These are phyloP conservation scores for Jimgerdemannia lactiflua DNA, from an alignment of 192 early-diverging fungal species.

Conservation along the genomic window DNA sequence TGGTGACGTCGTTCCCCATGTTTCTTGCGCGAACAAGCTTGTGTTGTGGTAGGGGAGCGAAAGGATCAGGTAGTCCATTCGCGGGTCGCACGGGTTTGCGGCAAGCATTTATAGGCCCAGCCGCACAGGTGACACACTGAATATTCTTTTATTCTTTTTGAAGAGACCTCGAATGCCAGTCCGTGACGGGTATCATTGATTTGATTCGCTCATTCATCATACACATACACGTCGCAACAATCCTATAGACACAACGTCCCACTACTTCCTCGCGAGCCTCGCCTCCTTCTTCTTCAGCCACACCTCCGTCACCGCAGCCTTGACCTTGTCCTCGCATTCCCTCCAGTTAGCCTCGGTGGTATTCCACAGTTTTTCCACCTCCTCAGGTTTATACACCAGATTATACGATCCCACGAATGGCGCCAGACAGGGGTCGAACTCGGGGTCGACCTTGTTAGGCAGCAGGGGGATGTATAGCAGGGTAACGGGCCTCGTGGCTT, in stretches of 20 bases:
- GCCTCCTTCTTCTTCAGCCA: constrained; percentile 42
- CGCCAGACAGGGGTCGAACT: constrained; percentile 62
- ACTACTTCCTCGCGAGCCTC: background rate
- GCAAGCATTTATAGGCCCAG: no score
- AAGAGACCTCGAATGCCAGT: no score
- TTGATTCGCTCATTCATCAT: no score
- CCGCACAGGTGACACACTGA: no score
- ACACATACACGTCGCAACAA: no score
- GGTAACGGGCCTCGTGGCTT: constrained; percentile 27
- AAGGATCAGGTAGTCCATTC: background rate
- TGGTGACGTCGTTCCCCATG: background rate
- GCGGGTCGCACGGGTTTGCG: no score
- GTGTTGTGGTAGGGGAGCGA: background rate
- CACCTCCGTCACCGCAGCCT: constrained; percentile 35
- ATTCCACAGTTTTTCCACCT: constrained; percentile 55
- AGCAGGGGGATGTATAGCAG: constrained; percentile 67
- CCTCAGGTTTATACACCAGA: constrained; percentile 61
- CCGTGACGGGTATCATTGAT: no score
- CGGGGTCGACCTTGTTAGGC: constrained; percentile 45
- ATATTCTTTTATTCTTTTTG: no score
- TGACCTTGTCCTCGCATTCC: constrained; percentile 49
- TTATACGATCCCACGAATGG: constrained; percentile 67
- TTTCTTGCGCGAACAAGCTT: background rate
- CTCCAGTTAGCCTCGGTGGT: constrained; percentile 53
- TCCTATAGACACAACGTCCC: no score